phyloP scores from a whole-genome alignment of 73 alveolate species.

The Blepharisma stoltei region DNA sequence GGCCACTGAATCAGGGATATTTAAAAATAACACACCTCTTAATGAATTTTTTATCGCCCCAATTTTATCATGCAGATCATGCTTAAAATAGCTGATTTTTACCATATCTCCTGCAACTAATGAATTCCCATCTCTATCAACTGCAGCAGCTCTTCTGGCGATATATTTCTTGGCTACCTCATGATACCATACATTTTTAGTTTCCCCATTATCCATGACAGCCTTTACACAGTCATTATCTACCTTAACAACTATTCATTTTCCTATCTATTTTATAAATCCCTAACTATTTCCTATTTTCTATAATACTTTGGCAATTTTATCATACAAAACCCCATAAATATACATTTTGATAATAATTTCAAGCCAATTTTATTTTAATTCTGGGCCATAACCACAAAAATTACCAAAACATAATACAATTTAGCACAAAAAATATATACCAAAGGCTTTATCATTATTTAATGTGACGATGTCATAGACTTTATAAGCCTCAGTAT shows the following conservation, averaged over 20 bases:
- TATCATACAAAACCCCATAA: too few relatives aligned
- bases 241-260: slow-evolving; percentile 62
- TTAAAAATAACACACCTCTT: slow-evolving; percentile 64
- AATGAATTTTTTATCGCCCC: slow-evolving; percentile 69
- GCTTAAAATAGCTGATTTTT: slow-evolving; percentile 59
- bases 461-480: slow-evolving; percentile 70
- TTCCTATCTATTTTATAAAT: too few relatives aligned
- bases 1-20: slow-evolving; percentile 62
- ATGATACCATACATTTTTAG: slow-evolving; percentile 49
- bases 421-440: too few relatives aligned
- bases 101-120: slow-evolving; percentile 66
- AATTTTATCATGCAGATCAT: slow-evolving; percentile 54
- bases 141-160: slow-evolving; percentile 47
- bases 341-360: too few relatives aligned
- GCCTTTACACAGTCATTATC: slow-evolving; percentile 64
- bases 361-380: too few relatives aligned
- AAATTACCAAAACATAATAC: too few relatives aligned
- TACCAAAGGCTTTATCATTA: slow-evolving; percentile 63
- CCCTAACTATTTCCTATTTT: too few relatives aligned
- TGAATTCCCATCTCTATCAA: slow-evolving; percentile 72
- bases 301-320: too few relatives aligned
- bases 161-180: slow-evolving; percentile 61
- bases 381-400: too few relatives aligned
- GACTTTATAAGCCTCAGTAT: slow-evolving; percentile 49
- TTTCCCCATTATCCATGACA: slow-evolving; percentile 61